Evolutionary conservation across 148 eudicot genomes (phyloP), one percentile per base, ranked within the genome.

Genomic region (Amaranthus hypochondriacus): DNA sequence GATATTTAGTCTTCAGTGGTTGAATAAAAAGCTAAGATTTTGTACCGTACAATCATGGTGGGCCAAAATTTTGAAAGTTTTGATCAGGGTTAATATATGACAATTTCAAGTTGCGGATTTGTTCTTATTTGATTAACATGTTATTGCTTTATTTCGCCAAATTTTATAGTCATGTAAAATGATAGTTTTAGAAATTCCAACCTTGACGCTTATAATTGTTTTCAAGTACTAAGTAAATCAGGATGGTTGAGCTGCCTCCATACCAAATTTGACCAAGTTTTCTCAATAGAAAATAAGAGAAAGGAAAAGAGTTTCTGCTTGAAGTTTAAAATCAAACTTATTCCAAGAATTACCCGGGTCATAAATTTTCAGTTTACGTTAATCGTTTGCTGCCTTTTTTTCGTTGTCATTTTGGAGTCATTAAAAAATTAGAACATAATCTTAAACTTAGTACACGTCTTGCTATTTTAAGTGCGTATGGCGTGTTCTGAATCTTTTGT

Each of bases 241-340:
- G 49, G 64, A 74, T 56, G 71, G 39, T 56, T 68, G 43, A 74
- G 65, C 65, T 48, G 48, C 64, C 70, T 39, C 57, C 64, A 66
- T 56, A 53, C 65, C 28, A 9, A 66, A 9, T 56, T 48, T 66
- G 71, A 56, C 71, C n/a, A 12, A 18, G 54, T 74, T 10, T 62
- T 62, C 43, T 21, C 39, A 14, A 18, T 47, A 15, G 43, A 14
- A 42, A 13, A n/a, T 39, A 50, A 50, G 46, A 7, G 14, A n/a
- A 12, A 11, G 48, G 57, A 15, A 49, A 51, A 51, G 53, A 6
- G 39, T 39, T 72, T 60, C 68, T 73, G 57, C 18, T 51, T 39
- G 5, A 47, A 15, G 56, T 52, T 55, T 43, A 15, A 57, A 56
- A 46, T 15, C 48, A 44, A 15, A 43, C 7, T 3, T 70, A 2